Evolutionary conservation across 169 alveolate species (phyloP), one percentile per base, ranked within the genome.

Genomic region (Eimeria brunetti): DNA sequence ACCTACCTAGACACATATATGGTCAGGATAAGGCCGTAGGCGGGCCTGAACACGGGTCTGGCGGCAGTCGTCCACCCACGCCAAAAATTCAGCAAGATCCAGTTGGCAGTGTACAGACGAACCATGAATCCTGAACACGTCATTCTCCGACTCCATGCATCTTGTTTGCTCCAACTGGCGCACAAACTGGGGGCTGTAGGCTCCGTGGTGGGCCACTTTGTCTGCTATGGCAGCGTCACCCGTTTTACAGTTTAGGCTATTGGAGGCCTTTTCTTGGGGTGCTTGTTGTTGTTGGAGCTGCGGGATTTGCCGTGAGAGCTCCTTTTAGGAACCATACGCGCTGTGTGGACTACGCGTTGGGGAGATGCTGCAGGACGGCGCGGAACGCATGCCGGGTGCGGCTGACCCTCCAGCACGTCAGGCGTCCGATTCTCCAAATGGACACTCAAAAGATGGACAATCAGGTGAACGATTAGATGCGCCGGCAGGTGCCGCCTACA

Each of bases 61-160:
- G 36, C 88, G 46, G 49, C 67, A 78, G 46, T 38, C 60, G 41
- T 36, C 80, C 51, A 51, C 83, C 88, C 44, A 46, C 64, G 88
- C 46, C 88, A 12, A 44, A 46, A 11, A n/a, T 49, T 30, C 60
- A 38, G 22, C 64, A 53, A 11, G 58, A 3, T 76, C 38, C 60
- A 33, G 46, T 78, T 78, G 67, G 64, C 88, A 78, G 88, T 78
- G 67, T 30, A 51, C 67, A 78, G 88, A 51, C 44, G 53, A 78
- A 78, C 88, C 88, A 78, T 78, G 88, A 78, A 49, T 78, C 64
- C 67, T 44, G 88, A 78, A 78, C 88, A n/a, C 9, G 46, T 78
- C 38, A 75, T 44, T 3, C 11, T 30, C 30, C 64, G 67, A 44
- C 24, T 78, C 88, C 27, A 44, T 78, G 88, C 27, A 27, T 49